These are phyloP conservation scores for Abrus pulchellus DNA, from an alignment of 306 rosid species.

Conservation along the genomic window DNA sequence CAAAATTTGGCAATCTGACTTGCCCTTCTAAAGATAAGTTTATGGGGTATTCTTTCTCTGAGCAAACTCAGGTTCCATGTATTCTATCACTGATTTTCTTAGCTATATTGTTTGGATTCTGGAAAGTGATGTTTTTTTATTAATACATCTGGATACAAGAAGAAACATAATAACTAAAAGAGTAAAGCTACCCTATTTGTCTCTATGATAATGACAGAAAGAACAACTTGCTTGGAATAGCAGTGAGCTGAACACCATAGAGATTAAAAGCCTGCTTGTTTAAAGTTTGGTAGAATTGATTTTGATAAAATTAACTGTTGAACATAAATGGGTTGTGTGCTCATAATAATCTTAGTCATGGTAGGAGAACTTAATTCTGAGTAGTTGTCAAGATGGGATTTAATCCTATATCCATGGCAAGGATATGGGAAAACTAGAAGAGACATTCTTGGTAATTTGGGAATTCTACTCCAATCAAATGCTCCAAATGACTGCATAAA, in stretches of 20 bases:
- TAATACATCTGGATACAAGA: not conserved
- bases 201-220: not conserved
- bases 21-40: not conserved
- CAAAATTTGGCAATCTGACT: not conserved
- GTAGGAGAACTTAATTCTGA: too few species aligned
- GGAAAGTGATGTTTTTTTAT: too few species aligned
- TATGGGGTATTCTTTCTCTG: not conserved
- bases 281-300: too few species aligned
- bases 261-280: too few species aligned
- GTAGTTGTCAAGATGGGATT: too few species aligned
- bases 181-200: not conserved
- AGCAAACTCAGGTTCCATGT: not conserved
- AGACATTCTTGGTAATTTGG: not conserved
- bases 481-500: not conserved
- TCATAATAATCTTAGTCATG: too few species aligned
- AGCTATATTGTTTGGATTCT: not conserved
- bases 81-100: not conserved
- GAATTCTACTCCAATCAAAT: not conserved
- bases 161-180: not conserved
- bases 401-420: not conserved
- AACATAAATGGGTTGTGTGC: too few species aligned
- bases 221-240: not conserved
- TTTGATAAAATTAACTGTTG: too few species aligned
- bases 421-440: not conserved
- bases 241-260: not conserved